Evolutionary conservation across 345 rosid species (phyloP).

Genomic region (Populus nigra): DNA sequence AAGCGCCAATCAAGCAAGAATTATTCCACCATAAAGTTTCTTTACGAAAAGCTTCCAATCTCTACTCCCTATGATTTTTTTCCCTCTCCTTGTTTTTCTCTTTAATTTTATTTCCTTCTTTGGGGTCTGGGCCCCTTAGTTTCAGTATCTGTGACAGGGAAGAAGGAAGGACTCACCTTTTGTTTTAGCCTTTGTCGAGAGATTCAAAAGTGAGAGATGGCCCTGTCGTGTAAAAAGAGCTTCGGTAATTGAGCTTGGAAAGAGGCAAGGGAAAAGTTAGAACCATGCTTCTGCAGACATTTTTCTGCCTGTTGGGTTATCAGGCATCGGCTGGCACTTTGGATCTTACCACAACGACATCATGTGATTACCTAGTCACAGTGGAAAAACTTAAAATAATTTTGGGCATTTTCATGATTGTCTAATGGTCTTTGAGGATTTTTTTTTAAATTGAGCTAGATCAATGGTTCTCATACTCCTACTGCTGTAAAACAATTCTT

Average conservation of each 20-base stretch:
- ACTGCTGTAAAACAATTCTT: no score
- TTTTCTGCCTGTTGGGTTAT: background rate
- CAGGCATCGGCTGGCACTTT: no score
- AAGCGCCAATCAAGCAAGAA: conserved; percentile 30
- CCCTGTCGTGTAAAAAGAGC: background rate
- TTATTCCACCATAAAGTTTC: conserved; percentile 28
- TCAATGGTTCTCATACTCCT: no score
- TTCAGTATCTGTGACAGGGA: background rate
- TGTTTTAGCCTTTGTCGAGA: background rate
- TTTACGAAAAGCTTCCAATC: conserved; percentile 17
- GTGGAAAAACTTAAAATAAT: no score
- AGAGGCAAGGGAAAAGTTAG: conserved; percentile 6
- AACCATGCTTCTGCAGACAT: conserved; percentile 15
- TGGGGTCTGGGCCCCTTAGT: conserved; percentile 14
- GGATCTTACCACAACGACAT: no score
- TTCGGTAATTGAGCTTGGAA: conserved; percentile 42
- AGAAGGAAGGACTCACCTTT: background rate
- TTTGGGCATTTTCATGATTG: no score
- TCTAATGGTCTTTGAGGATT: no score
- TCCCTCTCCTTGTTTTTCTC: background rate
- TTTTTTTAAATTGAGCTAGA: no score
- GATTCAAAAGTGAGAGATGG: background rate
- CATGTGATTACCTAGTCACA: no score
- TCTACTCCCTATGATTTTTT: background rate
- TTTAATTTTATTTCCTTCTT: background rate